Base-by-base conservation (phyloP, 768 basidiomycete genomes). In the Fistulinella prunicolor region DNA sequence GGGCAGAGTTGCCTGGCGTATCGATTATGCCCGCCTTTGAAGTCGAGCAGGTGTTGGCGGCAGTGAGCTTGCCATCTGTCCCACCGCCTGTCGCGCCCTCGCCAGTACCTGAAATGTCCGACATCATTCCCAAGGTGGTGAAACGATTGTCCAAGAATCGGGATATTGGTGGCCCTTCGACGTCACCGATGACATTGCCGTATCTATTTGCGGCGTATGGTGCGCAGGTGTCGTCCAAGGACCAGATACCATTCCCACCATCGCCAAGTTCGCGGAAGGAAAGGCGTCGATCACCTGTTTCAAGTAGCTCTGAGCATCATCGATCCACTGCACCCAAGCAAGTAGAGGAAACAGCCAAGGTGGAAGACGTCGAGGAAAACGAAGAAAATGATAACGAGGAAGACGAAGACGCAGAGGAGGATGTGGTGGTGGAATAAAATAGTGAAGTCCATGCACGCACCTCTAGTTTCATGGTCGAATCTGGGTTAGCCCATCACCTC, bases 171-270 rank as follows among this genome's bases (percentile, higher is more conserved):
- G 64, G 70, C 12, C 74, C 71, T 32, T 66, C 66, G 5, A 68
- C 62, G 5, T 75, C 83, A 24, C 61, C 81, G 46, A 70, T 74
- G 68, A 67, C 69, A 50, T 56, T 84, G 26, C 83, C 85, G 6
- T 91, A 91, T 70, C 86, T 89, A 0, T 90, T 91, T 63, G 67
- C 78, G 1, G 78, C 72, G 9, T 78, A 76, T 47, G 78, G 78
- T 38, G 79, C 82, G 1, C 83, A 83, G 51, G 71, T 76, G 44
- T 82, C 81, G 9, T 81, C 81, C 16, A 74, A 76, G 54, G 84
- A 75, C 39, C 70, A 85, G 52, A 79, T 90, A 17, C 86, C 87
- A 0, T 90, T 89, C 77, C 89, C 86, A n/a, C 83, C 81, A 8
- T 80, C 81, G 1, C 79, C 79, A 17, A 54, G 66, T 20, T 73